Conservation (phyloP, 108 stramenopile genomes). For the Skeletonema grethae region DNA sequence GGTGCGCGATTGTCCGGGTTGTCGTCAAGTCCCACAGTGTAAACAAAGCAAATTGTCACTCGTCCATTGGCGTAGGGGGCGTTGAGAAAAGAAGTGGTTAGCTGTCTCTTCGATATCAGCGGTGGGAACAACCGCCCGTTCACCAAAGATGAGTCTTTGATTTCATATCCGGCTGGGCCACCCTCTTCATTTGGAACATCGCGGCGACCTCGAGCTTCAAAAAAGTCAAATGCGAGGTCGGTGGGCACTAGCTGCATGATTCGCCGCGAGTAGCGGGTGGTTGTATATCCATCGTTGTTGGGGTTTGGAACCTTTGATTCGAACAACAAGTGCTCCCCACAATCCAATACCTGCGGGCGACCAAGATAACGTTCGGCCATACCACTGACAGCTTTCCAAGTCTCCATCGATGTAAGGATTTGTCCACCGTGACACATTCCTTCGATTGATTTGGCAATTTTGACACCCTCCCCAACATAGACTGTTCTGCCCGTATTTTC, state of each 20-base stretch:
- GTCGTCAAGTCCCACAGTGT: constrained; percentile 36
- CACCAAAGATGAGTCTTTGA: constrained; percentile 18
- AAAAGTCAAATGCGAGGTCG: constrained; percentile 37
- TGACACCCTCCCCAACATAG: constrained; percentile 36
- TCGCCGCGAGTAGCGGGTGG: constrained; percentile 13
- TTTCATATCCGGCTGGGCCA: constrained; percentile 14
- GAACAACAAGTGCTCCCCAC: constrained; percentile 38
- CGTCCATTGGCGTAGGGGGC: constrained; percentile 43
- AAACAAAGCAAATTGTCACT: constrained; percentile 42
- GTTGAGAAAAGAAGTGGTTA: constrained; percentile 40
- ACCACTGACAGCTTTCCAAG: constrained; percentile 31
- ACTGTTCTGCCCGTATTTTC: constrained; percentile 30
- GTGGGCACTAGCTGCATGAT: constrained; percentile 31
- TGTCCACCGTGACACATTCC: constrained; percentile 47
- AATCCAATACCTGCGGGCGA: constrained; percentile 41
- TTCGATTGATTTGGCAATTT: constrained; percentile 39
- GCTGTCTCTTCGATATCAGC: constrained; percentile 30
- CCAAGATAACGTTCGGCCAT: constrained; percentile 36
- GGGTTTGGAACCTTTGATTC: constrained; percentile 16
- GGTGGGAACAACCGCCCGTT: constrained; percentile 37
- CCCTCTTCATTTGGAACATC: neutral
- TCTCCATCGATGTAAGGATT: constrained; percentile 41
- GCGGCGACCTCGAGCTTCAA: constrained; percentile 26
- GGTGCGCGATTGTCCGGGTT: neutral
- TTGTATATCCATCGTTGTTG: constrained; percentile 13